Evolutionary conservation across 1,284 basidiomycete species (phyloP).

Genomic region (Taiwanofungus camphoratus): DNA sequence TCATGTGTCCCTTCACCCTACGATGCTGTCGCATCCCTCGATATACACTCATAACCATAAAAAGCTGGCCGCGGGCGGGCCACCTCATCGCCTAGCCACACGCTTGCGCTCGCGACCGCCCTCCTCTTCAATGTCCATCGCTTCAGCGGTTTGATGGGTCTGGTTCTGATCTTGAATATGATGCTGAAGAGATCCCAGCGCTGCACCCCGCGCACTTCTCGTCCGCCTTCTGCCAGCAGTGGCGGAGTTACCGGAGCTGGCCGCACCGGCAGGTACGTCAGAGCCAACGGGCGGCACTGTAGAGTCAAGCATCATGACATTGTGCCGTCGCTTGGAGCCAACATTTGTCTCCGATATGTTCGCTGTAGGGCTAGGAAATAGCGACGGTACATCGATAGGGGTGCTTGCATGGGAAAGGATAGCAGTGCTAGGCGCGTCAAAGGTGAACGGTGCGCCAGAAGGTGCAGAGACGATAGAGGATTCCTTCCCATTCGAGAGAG

Average conservation of each 20-base stretch:
- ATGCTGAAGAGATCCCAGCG: conserved; percentile 5
- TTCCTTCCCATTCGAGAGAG: conserved; percentile 18
- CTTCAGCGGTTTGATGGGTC: conserved; percentile 14
- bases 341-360: conserved; percentile 13
- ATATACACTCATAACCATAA: not conserved
- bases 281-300: too few species aligned
- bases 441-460: conserved; percentile 8
- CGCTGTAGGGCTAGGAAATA: not conserved
- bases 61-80: not conserved
- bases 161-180: conserved; percentile 17
- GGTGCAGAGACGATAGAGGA: conserved; percentile 11
- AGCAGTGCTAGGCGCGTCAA: conserved; percentile 8
- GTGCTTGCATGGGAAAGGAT: conserved; percentile 1
- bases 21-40: too few species aligned
- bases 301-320: conserved; percentile 26
- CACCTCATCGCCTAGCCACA: conserved; percentile 28
- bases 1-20: not conserved
- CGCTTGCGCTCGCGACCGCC: conserved; percentile 33
- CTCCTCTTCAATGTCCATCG: conserved; percentile 36
- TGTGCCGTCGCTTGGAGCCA: conserved; percentile 34
- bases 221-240: conserved; percentile 20
- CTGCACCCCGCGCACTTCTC: conserved; percentile 20
- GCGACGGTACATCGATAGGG: conserved; percentile 6
- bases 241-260: too few species aligned
- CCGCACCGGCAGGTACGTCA: not conserved